Evolutionary conservation across 73 alveolate genomes (phyloP).

Genomic region (Stentor roeselii): DNA sequence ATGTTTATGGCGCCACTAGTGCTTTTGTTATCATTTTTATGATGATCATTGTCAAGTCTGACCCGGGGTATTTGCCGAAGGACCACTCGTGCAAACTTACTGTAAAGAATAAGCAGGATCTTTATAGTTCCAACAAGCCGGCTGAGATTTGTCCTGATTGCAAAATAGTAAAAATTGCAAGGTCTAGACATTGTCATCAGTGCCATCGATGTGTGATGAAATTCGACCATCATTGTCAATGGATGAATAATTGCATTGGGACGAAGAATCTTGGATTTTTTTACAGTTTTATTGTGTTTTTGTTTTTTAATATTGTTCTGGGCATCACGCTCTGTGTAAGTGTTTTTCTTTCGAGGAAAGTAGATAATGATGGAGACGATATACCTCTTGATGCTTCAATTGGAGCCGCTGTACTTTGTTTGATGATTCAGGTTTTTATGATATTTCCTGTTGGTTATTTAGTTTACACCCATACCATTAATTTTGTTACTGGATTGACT

Average conservation of each 20-base stretch:
- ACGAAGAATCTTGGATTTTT: constrained; percentile 2
- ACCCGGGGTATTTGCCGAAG: constrained; percentile 33
- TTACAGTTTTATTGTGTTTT: neutral
- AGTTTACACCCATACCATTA: neutral
- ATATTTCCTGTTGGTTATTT: constrained; percentile 19
- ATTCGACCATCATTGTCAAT: constrained; percentile 41
- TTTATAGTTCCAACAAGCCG: neutral
- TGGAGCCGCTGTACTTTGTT: neutral
- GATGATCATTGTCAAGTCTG: constrained; percentile 20
- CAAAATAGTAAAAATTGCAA: neutral
- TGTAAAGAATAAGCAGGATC: constrained; percentile 1
- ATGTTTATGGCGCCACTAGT: neutral
- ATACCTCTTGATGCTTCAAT: neutral
- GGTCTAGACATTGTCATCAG: constrained; percentile 37
- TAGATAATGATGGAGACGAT: neutral
- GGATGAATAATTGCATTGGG: constrained; percentile 42
- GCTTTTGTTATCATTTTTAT: neutral
- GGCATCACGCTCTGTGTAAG: neutral
- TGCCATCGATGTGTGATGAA: constrained; percentile 36
- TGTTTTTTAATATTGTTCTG: neutral
- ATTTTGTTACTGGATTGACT: neutral
- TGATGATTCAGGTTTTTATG: neutral
- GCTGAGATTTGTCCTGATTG: constrained; percentile 35
- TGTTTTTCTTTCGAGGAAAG: neutral
- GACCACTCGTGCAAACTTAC: neutral